Conservation (phyloP, 1,139 yeast species). For the Arxiozyma telluris region DNA sequence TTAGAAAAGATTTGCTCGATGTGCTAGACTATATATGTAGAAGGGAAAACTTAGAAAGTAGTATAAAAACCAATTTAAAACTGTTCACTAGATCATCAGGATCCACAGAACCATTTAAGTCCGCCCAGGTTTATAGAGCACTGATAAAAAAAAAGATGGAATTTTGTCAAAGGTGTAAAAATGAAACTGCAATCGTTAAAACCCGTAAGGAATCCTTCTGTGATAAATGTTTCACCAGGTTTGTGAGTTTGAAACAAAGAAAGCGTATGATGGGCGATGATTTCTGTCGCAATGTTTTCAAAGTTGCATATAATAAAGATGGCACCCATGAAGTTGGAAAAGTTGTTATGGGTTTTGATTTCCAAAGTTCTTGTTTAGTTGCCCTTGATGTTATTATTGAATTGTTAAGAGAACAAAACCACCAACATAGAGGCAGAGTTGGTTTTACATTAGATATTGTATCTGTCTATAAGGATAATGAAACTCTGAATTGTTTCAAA, state of each 20-base stretch:
- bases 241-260: slow-evolving; percentile 70
- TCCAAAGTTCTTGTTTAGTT: slow-evolving; percentile 59
- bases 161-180: slow-evolving; percentile 42
- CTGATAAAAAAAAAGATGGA: neutral
- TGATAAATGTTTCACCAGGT: slow-evolving; percentile 57
- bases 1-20: neutral
- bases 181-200: slow-evolving; percentile 37
- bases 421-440: slow-evolving; percentile 51
- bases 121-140: no score
- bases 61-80: neutral
- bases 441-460: slow-evolving; percentile 60
- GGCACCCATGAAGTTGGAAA: slow-evolving; percentile 8
- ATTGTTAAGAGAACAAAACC: slow-evolving; percentile 50
- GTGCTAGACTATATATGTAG: neutral
- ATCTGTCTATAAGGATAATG: slow-evolving; percentile 22
- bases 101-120: no score
- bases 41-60: neutral
- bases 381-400: slow-evolving; percentile 58
- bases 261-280: slow-evolving; percentile 71
- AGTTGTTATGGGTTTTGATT: slow-evolving; percentile 29
- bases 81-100: neutral
- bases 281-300: slow-evolving; percentile 56
- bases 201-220: slow-evolving; percentile 71
- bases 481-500: slow-evolving; percentile 15
- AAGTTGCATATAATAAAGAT: slow-evolving; percentile 31